These are phyloP conservation scores for Schwanniomyces pseudopolymorphus DNA, from an alignment of 805 yeast genomes.

Conservation along the genomic window DNA sequence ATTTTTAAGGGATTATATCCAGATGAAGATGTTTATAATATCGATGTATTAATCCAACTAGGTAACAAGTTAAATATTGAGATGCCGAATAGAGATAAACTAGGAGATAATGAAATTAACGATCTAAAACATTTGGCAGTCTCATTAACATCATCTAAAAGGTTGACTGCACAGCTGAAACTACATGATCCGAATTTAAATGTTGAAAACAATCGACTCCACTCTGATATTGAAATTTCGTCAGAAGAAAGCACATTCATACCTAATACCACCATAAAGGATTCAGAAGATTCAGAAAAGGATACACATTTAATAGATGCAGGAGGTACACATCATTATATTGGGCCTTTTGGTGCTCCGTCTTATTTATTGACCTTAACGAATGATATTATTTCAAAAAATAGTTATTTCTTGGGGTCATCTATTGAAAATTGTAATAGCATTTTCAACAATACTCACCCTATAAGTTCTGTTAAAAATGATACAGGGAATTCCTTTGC, in stretches of 20 bases:
- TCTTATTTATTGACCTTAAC: slow-evolving; percentile 8
- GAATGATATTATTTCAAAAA: slow-evolving; percentile 4
- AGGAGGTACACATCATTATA: slow-evolving; percentile 13
- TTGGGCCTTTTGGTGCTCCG: slow-evolving; percentile 18
- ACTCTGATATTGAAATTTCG: no score
- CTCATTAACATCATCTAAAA: background rate
- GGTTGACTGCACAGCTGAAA: background rate
- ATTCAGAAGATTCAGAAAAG: background rate
- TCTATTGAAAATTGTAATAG: slow-evolving; percentile 1
- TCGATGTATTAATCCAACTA: slow-evolving; percentile 39
- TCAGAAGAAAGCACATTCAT: no score
- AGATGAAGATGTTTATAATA: slow-evolving; percentile 41
- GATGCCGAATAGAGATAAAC: slow-evolving; percentile 26
- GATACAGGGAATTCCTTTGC: slow-evolving; percentile 1
- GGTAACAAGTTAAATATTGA: slow-evolving; percentile 31
- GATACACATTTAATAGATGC: slow-evolving; percentile 12
- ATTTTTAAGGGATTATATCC: slow-evolving; percentile 44
- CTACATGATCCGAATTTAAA: background rate
- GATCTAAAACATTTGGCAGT: background rate
- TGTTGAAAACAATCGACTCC: background rate
- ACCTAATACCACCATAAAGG: no score
- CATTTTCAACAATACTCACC: slow-evolving; percentile 2
- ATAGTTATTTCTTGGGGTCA: background rate
- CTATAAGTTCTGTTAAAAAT: slow-evolving; percentile 8
- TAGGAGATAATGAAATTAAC: slow-evolving; percentile 1